Base-by-base conservation (phyloP, 1,284 basidiomycete species). In the Fomitopsis pinicola region DNA sequence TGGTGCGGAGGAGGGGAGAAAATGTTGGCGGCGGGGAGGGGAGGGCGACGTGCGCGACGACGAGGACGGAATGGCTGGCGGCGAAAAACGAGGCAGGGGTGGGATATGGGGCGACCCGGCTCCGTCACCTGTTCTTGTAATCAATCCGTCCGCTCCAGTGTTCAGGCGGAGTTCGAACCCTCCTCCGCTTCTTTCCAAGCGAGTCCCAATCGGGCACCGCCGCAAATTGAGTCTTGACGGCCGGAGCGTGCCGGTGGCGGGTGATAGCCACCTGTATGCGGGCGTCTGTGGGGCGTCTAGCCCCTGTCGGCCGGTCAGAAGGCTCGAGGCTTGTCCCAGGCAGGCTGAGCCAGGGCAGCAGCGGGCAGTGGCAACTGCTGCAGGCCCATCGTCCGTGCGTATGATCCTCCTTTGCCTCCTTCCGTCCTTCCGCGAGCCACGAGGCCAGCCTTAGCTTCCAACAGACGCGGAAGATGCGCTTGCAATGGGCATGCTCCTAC, bases 1-100 rank as follows among this genome's bases (percentile, higher is more conserved):
- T 88, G 67, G 76, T 71, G 52, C 35, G 26, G 57, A 50, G 64
- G 59, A 65, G 67, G 67, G 65, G 60, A 61, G 68, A 62, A 58
- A 69, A 69, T 67, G 68, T 68, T 65, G 66, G 72, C 66, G 61
- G 67, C 48, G 35, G 55, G 62, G 52, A 52, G 70, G 63, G 62
- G 66, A 63, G 68, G 68, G 68, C 65, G 68, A 63, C 59, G 66
- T 60, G 65, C 64, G 66, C 66, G 70, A 67, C 69, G 72, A 69
- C 67, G 65, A 45, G 7, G 69, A 62, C 58, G 58, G 58, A 59
- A 59, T 57, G 63, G 59, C 55, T 64, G 60, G 55, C 60, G 65
- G 69, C 42, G 68, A 65, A 64, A 64, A 70, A 69, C 67, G 72
- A 71, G 68, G 69, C 63, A 63, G 64, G 59, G 63, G 63, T 66